Percentiles rank a stretch among this genome's conserved stretches.
Conservation (phyloP, 345 rosid species). For the Euphorbia peplus region DNA sequence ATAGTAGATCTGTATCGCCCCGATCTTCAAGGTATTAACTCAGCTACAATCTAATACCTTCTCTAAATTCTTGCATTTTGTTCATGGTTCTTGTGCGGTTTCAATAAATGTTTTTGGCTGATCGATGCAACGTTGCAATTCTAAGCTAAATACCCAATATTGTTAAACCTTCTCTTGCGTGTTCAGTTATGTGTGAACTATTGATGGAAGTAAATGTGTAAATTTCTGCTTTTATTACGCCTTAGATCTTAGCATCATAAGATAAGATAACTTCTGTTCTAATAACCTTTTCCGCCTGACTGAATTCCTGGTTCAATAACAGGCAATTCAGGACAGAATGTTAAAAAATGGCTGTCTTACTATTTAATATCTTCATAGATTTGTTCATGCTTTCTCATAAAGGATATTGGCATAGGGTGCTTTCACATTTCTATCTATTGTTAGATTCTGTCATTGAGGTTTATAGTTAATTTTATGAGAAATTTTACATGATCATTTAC, state of each 20-base stretch:
- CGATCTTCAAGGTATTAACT: slow-evolving; percentile 55
- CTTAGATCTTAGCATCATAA: background rate
- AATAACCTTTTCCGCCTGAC: too few relatives aligned
- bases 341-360: background rate
- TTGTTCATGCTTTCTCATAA: background rate
- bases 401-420: background rate
- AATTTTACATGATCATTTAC: too few relatives aligned
- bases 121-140: background rate
- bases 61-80: background rate
- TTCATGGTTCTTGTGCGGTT: background rate
- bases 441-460: background rate
- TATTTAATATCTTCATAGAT: background rate
- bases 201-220: background rate
- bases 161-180: background rate
- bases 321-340: background rate
- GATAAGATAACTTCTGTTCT: background rate
- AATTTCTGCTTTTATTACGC: background rate
- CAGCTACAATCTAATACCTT: background rate
- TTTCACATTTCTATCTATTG: background rate
- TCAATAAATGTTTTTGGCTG: background rate
- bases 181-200: background rate
- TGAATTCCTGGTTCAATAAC: background rate
- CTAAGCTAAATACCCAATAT: background rate
- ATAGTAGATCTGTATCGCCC: slow-evolving; percentile 47
- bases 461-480: background rate